These are phyloP conservation scores for Suillus brevipes DNA, from an alignment of 768 basidiomycete genomes.

Conservation along the genomic window DNA sequence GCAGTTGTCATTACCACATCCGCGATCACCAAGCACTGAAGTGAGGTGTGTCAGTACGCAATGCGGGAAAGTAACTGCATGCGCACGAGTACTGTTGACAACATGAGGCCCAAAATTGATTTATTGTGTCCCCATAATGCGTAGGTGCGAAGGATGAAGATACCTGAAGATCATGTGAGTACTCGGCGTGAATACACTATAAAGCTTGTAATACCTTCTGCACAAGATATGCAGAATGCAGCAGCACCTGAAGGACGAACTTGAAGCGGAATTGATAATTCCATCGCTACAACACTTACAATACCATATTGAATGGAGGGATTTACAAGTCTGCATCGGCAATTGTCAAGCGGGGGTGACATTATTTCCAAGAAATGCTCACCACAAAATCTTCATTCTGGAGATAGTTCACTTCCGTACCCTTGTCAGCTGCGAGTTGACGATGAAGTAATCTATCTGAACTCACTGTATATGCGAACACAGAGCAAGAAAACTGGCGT, in stretches of 20 bases:
- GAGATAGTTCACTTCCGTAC: slow-evolving; percentile 3
- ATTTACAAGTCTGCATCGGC: background rate
- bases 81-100: background rate
- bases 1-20: background rate
- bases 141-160: slow-evolving; percentile 1
- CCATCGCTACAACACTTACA: background rate
- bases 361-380: background rate
- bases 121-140: slow-evolving; percentile 2
- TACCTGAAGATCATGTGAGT: background rate
- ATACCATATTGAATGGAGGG: background rate
- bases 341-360: background rate
- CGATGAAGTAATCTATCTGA: background rate
- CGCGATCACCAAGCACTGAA: background rate
- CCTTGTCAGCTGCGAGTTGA: background rate
- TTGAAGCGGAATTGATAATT: background rate
- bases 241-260: background rate
- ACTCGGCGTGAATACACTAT: background rate
- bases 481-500: background rate
- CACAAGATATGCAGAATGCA: background rate
- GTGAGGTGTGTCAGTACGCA: background rate
- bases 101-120: background rate
- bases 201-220: background rate
- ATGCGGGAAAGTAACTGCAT: background rate
- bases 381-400: background rate
- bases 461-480: background rate